These are phyloP conservation scores for Emergomyces africanus DNA, from an alignment of 2,329 filamentous ascomycete genomes.

Conservation along the genomic window DNA sequence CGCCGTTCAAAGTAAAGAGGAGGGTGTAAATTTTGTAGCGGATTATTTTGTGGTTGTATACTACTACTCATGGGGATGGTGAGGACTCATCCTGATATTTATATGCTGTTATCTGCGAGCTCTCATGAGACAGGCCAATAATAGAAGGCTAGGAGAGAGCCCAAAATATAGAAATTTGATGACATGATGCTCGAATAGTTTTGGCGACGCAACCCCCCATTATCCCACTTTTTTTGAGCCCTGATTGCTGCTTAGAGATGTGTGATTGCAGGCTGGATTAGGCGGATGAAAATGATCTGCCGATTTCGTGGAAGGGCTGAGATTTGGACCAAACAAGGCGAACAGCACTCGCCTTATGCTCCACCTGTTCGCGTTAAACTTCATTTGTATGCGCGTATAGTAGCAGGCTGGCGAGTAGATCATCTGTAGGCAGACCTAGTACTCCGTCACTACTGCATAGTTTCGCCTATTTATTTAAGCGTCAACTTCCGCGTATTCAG, in stretches of 20 bases:
- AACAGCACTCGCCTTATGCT: not conserved
- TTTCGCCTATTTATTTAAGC: too few species aligned
- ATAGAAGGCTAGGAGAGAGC: not conserved
- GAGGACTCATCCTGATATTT: not conserved
- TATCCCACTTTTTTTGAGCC: too few species aligned
- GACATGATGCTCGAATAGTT: too few species aligned
- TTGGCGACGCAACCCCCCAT: too few species aligned
- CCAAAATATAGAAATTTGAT: too few species aligned
- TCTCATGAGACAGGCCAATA: not conserved
- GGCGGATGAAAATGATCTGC: not conserved
- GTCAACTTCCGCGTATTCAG: not conserved
- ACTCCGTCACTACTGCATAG: too few species aligned
- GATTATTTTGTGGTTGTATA: too few species aligned
- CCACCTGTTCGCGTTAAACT: not conserved
- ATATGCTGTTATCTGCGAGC: not conserved
- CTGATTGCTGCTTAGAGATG: too few species aligned
- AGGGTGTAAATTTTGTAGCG: too few species aligned
- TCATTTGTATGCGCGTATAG: not conserved
- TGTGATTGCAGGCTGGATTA: too few species aligned
- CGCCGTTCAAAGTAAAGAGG: not conserved
- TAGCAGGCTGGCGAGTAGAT: not conserved
- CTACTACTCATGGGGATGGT: not conserved
- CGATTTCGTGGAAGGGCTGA: not conserved
- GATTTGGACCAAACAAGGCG: not conserved
- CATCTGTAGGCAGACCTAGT: too few species aligned